Evolutionary conservation across 371 early-diverging fungal species (phyloP), one percentile per base, ranked within the genome.

Genomic region (Mortierella sp.): DNA sequence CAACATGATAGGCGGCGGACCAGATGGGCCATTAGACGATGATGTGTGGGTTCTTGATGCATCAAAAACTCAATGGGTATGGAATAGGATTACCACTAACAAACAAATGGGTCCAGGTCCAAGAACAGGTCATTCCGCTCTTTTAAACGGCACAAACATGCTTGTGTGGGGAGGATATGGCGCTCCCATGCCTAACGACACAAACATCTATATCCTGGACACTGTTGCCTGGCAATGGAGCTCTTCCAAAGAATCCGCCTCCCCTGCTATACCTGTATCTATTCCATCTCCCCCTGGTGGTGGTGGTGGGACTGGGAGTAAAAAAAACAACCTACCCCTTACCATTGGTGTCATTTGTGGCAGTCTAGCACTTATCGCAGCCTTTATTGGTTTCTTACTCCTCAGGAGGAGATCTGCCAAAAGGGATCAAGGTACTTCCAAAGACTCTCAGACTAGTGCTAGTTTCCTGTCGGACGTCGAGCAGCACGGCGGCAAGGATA

Each of bases 151-250:
- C 3, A 79, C 80, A 55, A 79, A 75, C n/a, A 75, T 79, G 71
- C 68, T 79, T 14, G 72, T 79, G 18, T 79, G 80, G 80, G 80
- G 80, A 26, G 80, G 80, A 18, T 79, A 61, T 28, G 80, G 80
- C 16, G 43, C 71, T 11, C 64, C 79, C 0, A 66, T 26, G 12
- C 39, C 62, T 16, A 62, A 52, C 54, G 80, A 79, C 22, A 64
- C 51, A 32, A 74, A 74, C 16, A 68, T 79, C 10, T 79, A 79
- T 24, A 75, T 79, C 39, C 62, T 79, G 11, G 80, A 79, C 54
- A 74, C 75, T 1, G 12, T 40, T 18, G 20, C 52, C 1, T 79
- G 80, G 80, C 43, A 43, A 43, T 79, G 80, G 80, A 61, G 57
- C 20, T 71, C 80, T 0, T 73, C 78, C 16, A 78, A 59, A 52